Evolutionary conservation across 139 green algal genomes (phyloP), one percentile per base, ranked within the genome.

Genomic region (Tetradesmus obliquus): DNA sequence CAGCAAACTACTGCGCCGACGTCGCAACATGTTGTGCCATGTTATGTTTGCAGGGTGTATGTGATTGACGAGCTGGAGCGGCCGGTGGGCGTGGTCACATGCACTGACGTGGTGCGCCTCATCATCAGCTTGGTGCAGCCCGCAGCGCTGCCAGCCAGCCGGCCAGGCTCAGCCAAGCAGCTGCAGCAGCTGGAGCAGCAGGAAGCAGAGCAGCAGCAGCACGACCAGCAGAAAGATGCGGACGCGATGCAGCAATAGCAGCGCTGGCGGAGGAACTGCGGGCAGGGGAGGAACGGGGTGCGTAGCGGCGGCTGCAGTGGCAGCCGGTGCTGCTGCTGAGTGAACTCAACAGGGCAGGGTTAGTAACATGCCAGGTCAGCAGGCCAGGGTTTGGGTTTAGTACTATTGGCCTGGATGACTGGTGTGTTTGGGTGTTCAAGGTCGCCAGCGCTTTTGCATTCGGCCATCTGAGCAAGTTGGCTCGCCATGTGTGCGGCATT

Each of bases 11-110:
- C n/a, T n/a, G n/a, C n/a, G n/a, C n/a, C n/a, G n/a, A n/a, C n/a
- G n/a, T n/a, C n/a, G n/a, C n/a, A n/a, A n/a, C n/a, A n/a, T n/a
- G n/a, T n/a, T n/a, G n/a, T n/a, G n/a, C n/a, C n/a, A 9, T 66
- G 57, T 1, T 66, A 9, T 66, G 7, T 66, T 7, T 5, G 66
- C 66, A 76, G 97, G 17, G 93, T 98, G 85, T 98, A 98, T 86
- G 88, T 98, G 13, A 95, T 96, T 79, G 93, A 96, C 82, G 91
- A 95, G 0, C 79, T 84, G 9, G 84, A 93, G 79, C 76, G 89
- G 81, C 95, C 97, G 6, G 79, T 94, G 32, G 96, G 96, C 55
- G 93, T 97, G 51, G 93, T 98, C 71, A 98, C 97, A 0, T 94
- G 96, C 81, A 98, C 97, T 13, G 97, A 98, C 91, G 91, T 98